Conservation (phyloP, 495 filamentous ascomycete genomes). For the Neurospora sp. region DNA sequence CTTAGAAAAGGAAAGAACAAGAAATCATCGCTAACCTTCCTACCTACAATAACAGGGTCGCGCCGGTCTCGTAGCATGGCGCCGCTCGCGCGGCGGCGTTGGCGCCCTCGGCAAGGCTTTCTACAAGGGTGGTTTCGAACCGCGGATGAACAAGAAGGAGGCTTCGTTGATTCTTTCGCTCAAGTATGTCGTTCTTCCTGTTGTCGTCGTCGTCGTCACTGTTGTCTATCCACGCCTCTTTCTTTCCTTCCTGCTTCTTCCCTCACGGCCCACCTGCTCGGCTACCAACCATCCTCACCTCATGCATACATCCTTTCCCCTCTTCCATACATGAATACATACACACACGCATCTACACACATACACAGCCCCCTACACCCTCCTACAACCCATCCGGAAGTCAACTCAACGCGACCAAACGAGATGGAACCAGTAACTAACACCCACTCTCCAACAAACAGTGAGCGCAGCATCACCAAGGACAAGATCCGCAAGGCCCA, state of each 20-base stretch:
- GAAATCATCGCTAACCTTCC: not conserved
- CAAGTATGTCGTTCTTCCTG: slow-evolving; percentile 45
- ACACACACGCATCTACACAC: not conserved
- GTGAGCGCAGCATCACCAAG: slow-evolving; percentile 76
- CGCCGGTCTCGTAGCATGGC: slow-evolving; percentile 79
- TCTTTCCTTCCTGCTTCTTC: not conserved
- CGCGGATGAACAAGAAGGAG: slow-evolving; percentile 83
- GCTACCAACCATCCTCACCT: not conserved
- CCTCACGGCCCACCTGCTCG: not conserved
- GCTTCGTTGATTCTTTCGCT: slow-evolving; percentile 86
- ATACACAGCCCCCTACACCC: no score
- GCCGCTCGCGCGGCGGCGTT: slow-evolving; percentile 66
- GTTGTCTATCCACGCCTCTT: not conserved
- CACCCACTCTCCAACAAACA: slow-evolving; percentile 21
- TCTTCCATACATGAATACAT: not conserved
- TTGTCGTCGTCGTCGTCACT: not conserved
- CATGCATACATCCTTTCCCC: not conserved
- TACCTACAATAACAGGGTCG: slow-evolving; percentile 52
- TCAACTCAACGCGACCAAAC: not conserved
- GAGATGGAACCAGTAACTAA: not conserved
- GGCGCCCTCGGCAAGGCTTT: slow-evolving; percentile 77
- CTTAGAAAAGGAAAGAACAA: not conserved
- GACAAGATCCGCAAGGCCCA: slow-evolving; percentile 94
- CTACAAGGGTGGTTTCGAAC: slow-evolving; percentile 96
- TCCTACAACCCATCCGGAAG: no score